Conservation (phyloP, 2,329 filamentous ascomycete species). For the Diatrype stigma region DNA sequence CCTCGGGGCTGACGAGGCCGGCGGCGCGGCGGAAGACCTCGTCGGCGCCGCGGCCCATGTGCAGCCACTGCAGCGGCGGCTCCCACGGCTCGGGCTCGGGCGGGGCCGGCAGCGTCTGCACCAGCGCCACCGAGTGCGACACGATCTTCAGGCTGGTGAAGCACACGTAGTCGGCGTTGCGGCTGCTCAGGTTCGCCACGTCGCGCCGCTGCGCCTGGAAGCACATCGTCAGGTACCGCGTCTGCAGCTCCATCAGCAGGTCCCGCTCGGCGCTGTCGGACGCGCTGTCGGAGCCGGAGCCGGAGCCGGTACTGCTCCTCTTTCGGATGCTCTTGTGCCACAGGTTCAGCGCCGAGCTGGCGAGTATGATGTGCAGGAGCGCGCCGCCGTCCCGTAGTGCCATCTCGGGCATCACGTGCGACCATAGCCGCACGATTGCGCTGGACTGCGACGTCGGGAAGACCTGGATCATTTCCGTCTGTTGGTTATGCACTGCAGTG, state of each 20-base stretch:
- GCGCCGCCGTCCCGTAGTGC: slow-evolving; percentile 26
- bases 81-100: slow-evolving; percentile 33
- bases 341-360: slow-evolving; percentile 33
- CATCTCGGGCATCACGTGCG: slow-evolving; percentile 19
- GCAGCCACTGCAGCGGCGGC: slow-evolving; percentile 33
- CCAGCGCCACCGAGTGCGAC: slow-evolving; percentile 32
- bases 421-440: slow-evolving; percentile 25
- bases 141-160: slow-evolving; percentile 32
- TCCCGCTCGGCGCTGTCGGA: slow-evolving; percentile 19
- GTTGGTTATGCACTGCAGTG: slow-evolving; percentile 34
- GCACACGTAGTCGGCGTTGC: slow-evolving; percentile 31
- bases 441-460: slow-evolving; percentile 17
- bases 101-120: slow-evolving; percentile 34
- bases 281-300: not conserved
- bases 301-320: too few relatives aligned
- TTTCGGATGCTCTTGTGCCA: slow-evolving; percentile 28
- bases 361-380: slow-evolving; percentile 31
- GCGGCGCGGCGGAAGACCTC: slow-evolving; percentile 27
- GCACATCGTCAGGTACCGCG: slow-evolving; percentile 32
- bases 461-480: slow-evolving; percentile 25
- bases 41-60: slow-evolving; percentile 31
- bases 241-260: slow-evolving; percentile 30
- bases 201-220: slow-evolving; percentile 33
- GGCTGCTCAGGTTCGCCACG: slow-evolving; percentile 24
- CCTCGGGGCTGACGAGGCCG: slow-evolving; percentile 13